These are phyloP conservation scores for Candida nanaspora DNA, from an alignment of 805 yeast genomes.

Conservation along the genomic window DNA sequence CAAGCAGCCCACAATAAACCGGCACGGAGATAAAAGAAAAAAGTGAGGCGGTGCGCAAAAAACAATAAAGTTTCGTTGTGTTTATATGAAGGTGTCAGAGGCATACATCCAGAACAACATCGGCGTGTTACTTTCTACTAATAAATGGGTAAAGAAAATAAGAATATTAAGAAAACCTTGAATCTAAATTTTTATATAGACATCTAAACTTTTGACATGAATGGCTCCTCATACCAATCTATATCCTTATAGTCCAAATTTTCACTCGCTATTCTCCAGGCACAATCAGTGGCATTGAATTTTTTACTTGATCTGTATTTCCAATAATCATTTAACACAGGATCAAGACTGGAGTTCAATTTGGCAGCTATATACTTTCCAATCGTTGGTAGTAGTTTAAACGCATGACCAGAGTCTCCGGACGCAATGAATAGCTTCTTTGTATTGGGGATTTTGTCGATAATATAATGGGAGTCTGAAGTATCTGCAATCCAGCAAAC, in stretches of 20 bases:
- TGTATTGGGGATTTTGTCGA: constrained; percentile 30
- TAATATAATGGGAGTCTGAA: constrained; percentile 31
- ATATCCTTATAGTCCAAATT: background rate
- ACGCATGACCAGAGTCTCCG: constrained; percentile 44
- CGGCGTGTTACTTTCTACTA: too few species aligned
- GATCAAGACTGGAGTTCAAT: constrained; percentile 22
- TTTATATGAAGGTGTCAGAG: too few species aligned
- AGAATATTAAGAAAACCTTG: background rate
- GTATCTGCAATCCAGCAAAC: constrained; percentile 36
- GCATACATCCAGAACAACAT: too few species aligned
- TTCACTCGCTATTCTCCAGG: constrained; percentile 14
- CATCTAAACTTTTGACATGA: background rate
- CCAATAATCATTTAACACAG: constrained; percentile 21
- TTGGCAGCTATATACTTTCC: constrained; percentile 34
- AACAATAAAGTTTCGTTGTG: too few species aligned
- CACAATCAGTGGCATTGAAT: constrained; percentile 13
- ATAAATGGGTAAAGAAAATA: too few species aligned
- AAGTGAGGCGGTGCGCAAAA: too few species aligned
- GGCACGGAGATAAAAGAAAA: too few species aligned
- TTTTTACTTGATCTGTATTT: constrained; percentile 21
- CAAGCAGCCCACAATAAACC: too few species aligned
- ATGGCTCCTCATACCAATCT: background rate
- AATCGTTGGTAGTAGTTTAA: constrained; percentile 38
- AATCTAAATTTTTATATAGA: background rate
- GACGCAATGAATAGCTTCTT: constrained; percentile 31